A percentile compares a stretch with the other conserved stretches of the same genome.
Evolutionary conservation across 352 stramenopile genomes (phyloP).

Genomic region (Aphanomyces stellatus): DNA sequence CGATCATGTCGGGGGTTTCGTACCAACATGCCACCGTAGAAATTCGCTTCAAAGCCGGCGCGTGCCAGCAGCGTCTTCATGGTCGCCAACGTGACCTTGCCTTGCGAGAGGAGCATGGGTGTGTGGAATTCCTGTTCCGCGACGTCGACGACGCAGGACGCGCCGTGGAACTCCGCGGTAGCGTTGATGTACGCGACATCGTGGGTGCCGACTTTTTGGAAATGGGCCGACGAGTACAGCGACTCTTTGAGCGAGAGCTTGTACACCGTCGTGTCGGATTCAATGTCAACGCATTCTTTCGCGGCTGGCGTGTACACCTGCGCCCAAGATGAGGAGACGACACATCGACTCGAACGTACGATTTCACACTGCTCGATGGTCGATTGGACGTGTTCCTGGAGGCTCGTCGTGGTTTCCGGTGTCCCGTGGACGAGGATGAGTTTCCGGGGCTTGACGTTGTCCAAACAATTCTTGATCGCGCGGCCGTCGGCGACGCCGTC

Average conservation of each 20-base stretch:
- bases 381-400: constrained; percentile 77
- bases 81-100: constrained; percentile 84
- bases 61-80: constrained; percentile 85
- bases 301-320: constrained; percentile 72
- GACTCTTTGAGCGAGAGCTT: constrained; percentile 83
- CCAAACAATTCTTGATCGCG: constrained; percentile 81
- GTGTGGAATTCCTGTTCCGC: constrained; percentile 46
- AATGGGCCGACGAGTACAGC: constrained; percentile 72
- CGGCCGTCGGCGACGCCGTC: constrained; percentile 72
- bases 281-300: constrained; percentile 87
- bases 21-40: constrained; percentile 76
- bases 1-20: not conserved
- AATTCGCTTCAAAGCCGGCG: constrained; percentile 83
- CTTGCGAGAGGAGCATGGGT: constrained; percentile 76
- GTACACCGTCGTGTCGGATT: constrained; percentile 86
- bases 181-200: constrained; percentile 83
- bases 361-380: constrained; percentile 79
- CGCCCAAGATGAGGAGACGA: not conserved
- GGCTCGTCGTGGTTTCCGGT: constrained; percentile 61
- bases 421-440: constrained; percentile 82
- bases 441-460: constrained; percentile 84
- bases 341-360: constrained; percentile 6
- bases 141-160: constrained; percentile 9
- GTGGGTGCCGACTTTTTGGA: constrained; percentile 77
- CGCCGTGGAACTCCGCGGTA: constrained; percentile 32